A percentile compares a stretch with the other conserved stretches of the same genome.
These are phyloP conservation scores for Cercospora beticola DNA, from an alignment of 2,329 filamentous ascomycete genomes.

Conservation along the genomic window DNA sequence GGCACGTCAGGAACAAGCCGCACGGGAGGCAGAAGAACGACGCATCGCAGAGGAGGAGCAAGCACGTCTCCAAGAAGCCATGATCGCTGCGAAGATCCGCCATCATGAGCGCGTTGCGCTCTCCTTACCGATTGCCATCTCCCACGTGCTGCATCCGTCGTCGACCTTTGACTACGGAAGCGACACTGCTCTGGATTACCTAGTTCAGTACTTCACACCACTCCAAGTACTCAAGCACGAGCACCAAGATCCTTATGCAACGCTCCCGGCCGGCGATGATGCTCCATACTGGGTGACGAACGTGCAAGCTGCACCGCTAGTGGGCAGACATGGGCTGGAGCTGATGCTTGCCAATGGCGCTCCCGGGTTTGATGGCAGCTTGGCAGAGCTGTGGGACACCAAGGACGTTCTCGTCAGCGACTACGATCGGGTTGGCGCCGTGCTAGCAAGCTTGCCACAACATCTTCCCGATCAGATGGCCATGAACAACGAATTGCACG, in stretches of 20 bases:
- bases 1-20: constrained; percentile 29
- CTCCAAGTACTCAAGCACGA: constrained; percentile 29
- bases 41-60: constrained; percentile 21
- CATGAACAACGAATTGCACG: constrained; percentile 11
- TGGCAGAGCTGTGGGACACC: constrained; percentile 28
- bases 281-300: constrained; percentile 32
- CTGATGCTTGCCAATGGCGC: constrained; percentile 28
- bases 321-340: constrained; percentile 33
- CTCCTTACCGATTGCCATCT: constrained; percentile 28
- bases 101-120: constrained; percentile 27
- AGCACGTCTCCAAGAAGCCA: constrained; percentile 21
- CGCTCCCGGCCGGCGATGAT: constrained; percentile 17
- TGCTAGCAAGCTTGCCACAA: constrained; percentile 19
- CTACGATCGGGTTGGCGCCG: constrained; percentile 11
- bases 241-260: constrained; percentile 11
- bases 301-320: constrained; percentile 34
- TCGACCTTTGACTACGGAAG: constrained; percentile 21
- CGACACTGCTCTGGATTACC: constrained; percentile 16
- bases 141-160: constrained; percentile 25
- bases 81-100: constrained; percentile 25
- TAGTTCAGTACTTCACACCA: constrained; percentile 29
- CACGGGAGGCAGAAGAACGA: constrained; percentile 20
- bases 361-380: constrained; percentile 26
- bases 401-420: constrained; percentile 22
- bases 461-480: constrained; percentile 9